phyloP scores from a whole-genome alignment of 257 asterid species.

The Ballota nigra region DNA sequence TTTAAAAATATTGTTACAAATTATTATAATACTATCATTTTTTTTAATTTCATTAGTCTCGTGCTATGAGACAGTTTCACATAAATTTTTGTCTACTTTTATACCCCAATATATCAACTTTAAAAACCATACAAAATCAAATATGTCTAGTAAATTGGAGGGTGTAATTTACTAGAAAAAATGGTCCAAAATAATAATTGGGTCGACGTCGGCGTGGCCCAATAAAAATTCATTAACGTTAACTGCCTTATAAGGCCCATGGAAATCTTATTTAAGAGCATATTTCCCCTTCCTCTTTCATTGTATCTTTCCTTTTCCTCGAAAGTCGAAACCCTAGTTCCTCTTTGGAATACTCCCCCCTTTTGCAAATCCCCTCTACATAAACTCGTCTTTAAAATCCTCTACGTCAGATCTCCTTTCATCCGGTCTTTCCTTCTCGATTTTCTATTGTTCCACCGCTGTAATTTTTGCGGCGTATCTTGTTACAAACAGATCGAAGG shows the following conservation, averaged over 20 bases:
- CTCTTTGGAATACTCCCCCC: background rate
- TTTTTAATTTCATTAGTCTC: too few relatives aligned
- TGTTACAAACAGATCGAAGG: slow-evolving; percentile 2
- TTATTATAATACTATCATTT: too few relatives aligned
- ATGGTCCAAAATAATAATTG: background rate
- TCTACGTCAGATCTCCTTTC: slow-evolving; percentile 10
- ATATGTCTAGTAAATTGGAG: too few relatives aligned
- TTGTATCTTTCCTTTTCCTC: background rate
- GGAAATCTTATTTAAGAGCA: background rate
- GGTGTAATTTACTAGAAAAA: background rate
- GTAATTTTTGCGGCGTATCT: background rate
- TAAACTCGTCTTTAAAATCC: background rate
- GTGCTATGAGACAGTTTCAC: too few relatives aligned
- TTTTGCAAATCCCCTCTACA: background rate
- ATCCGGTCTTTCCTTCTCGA: background rate
- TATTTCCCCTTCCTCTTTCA: too few relatives aligned
- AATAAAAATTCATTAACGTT: background rate
- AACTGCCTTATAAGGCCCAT: slow-evolving; percentile 9
- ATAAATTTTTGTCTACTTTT: too few relatives aligned
- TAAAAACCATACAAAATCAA: too few relatives aligned
- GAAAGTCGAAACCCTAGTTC: slow-evolving; percentile 26
- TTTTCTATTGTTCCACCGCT: background rate
- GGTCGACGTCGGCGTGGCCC: background rate
- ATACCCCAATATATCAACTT: too few relatives aligned
- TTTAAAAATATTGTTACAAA: too few relatives aligned